These are phyloP conservation scores for Nematocida sp. DNA, from an alignment of 371 early-diverging fungal species.

Conservation along the genomic window DNA sequence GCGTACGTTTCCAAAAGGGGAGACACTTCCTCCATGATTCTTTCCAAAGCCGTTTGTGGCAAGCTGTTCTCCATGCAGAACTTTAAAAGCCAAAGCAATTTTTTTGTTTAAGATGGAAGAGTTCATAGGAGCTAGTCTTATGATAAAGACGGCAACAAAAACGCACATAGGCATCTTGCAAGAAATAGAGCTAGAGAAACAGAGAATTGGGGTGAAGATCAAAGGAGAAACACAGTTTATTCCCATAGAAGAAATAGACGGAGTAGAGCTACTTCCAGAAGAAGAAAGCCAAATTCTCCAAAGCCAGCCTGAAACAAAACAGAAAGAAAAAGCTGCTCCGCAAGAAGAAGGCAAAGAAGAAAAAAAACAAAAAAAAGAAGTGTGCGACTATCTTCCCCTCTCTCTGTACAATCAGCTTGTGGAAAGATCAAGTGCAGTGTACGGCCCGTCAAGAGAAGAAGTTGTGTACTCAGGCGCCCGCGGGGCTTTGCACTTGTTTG, in stretches of 20 bases:
- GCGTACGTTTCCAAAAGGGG: conserved; percentile 19
- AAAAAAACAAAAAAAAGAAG: neutral
- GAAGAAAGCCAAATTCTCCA: neutral
- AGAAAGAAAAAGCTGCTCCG: neutral
- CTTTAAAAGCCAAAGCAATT: conserved; percentile 6
- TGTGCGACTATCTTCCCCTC: neutral
- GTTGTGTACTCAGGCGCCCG: conserved; percentile 39
- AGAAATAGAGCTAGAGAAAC: conserved; percentile 14
- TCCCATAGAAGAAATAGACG: conserved; percentile 26
- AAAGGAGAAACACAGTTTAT: conserved; percentile 6
- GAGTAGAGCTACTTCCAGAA: conserved; percentile 40
- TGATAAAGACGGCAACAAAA: conserved; percentile 31
- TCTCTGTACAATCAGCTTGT: conserved; percentile 4
- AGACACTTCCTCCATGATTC: conserved; percentile 1
- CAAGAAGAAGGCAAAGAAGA: neutral
- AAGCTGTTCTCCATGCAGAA: conserved; percentile 31
- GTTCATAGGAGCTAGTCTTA: conserved; percentile 50
- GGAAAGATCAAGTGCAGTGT: conserved; percentile 30
- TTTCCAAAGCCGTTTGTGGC: conserved; percentile 18
- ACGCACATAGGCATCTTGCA: conserved; percentile 43
- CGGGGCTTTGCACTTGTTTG: conserved; percentile 32
- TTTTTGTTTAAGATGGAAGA: conserved; percentile 47
- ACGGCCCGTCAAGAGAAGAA: conserved; percentile 31
- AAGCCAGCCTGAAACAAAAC: conserved; percentile 1
- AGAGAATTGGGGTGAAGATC: conserved; percentile 3